These are phyloP conservation scores for Annulohypoxylon nitens DNA, from an alignment of 495 filamentous ascomycete species.

Conservation along the genomic window DNA sequence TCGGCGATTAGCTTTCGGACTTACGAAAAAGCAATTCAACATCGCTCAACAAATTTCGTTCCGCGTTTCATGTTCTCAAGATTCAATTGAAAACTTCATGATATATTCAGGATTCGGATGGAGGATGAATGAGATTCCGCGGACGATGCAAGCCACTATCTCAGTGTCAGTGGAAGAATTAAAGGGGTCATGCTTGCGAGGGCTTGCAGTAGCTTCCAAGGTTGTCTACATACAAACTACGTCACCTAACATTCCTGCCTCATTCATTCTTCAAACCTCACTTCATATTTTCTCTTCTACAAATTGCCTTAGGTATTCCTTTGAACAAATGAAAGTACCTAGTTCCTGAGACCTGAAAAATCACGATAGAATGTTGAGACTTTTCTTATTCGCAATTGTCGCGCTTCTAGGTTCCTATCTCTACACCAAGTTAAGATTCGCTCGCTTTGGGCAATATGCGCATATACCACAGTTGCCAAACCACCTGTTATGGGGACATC, in stretches of 20 bases:
- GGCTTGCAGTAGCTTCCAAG: too few species aligned
- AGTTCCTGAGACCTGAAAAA: too few species aligned
- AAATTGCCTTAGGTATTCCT: too few species aligned
- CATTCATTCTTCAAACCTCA: not conserved
- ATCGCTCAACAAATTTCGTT: not conserved
- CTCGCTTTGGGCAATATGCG: slow-evolving; percentile 44
- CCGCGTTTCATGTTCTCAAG: not conserved
- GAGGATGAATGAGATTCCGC: not conserved
- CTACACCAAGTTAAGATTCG: slow-evolving; percentile 23
- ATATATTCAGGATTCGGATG: not conserved
- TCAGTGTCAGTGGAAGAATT: not conserved
- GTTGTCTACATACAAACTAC: too few species aligned
- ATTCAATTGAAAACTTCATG: not conserved
- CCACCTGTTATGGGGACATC: slow-evolving; percentile 54
- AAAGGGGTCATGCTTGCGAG: too few species aligned
- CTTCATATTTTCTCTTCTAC: not conserved
- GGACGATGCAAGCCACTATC: not conserved
- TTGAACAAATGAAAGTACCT: too few species aligned
- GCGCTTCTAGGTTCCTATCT: slow-evolving; percentile 14
- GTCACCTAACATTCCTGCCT: not conserved
- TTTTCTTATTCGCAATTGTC: not conserved
- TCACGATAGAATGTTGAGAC: not conserved
- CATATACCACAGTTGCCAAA: slow-evolving; percentile 50
- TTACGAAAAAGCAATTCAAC: not conserved
- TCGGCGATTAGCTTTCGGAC: not conserved